phyloP scores from a whole-genome alignment of 129 eudicot genomes.

The Apium graveolens region DNA sequence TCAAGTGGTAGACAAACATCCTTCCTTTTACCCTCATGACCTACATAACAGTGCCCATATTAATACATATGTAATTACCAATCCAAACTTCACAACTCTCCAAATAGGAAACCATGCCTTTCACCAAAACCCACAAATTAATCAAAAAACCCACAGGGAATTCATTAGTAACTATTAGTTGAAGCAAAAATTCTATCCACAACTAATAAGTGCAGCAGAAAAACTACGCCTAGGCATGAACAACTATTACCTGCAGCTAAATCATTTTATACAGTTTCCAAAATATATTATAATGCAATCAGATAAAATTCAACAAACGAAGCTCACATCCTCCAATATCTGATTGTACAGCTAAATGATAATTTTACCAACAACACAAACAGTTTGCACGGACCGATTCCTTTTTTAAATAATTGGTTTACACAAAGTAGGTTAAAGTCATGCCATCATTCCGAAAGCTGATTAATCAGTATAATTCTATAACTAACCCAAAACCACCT shows the following conservation, averaged over 20 bases:
- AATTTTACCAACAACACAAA: not conserved
- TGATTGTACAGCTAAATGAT: not conserved
- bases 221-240: not conserved
- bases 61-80: not conserved
- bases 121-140: not conserved
- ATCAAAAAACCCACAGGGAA: not conserved
- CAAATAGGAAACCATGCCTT: not conserved
- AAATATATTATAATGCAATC: not conserved
- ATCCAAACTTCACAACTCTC: not conserved
- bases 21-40: conserved; percentile 17
- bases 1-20: conserved; percentile 7
- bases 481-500: not conserved
- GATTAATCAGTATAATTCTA: not conserved
- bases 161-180: not conserved
- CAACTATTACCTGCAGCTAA: not conserved
- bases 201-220: not conserved
- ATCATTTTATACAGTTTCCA: not conserved
- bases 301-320: not conserved
- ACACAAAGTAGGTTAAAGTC: not conserved
- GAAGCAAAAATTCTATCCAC: not conserved
- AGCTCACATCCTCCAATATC: not conserved
- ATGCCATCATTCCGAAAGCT: not conserved
- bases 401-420: not conserved
- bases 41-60: conserved; percentile 13
- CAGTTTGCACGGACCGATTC: not conserved